phyloP scores from a whole-genome alignment of 2,329 filamentous ascomycete species.

The Clonostachys chloroleuca region DNA sequence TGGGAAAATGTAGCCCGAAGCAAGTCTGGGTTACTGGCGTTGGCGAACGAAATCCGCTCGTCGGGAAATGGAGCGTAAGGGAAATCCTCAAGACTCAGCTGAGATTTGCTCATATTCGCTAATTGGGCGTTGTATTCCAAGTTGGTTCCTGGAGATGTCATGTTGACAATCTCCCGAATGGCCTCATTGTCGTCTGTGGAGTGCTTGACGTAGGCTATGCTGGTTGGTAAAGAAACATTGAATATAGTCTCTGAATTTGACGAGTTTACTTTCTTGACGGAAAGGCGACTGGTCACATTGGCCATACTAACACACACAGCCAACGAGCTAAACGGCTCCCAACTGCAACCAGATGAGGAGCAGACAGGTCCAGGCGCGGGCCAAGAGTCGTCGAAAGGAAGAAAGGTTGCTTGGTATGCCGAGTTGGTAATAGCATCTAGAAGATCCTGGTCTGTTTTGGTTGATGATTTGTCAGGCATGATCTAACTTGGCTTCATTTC shows the following conservation, averaged over 20 bases:
- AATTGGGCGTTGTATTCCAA: background rate
- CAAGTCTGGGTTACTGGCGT: background rate
- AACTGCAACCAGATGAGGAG: slow-evolving; percentile 2
- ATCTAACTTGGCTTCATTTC: too few relatives aligned
- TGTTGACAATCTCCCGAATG: background rate
- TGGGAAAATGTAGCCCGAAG: slow-evolving; percentile 1
- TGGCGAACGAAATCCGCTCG: slow-evolving; percentile 1
- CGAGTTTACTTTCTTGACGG: background rate
- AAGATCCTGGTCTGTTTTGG: background rate
- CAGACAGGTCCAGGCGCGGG: slow-evolving; percentile 1
- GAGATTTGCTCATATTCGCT: background rate
- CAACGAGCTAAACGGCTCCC: slow-evolving; percentile 1
- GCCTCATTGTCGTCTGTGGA: background rate
- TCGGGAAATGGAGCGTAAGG: background rate
- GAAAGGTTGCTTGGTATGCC: slow-evolving; percentile 3
- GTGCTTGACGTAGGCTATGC: background rate
- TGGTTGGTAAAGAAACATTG: background rate
- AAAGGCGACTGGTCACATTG: slow-evolving; percentile 2
- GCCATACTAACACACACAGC: slow-evolving; percentile 1
- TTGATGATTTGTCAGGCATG: too few relatives aligned
- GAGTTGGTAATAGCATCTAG: background rate
- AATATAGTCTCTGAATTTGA: background rate
- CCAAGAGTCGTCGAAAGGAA: slow-evolving; percentile 1
- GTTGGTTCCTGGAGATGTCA: slow-evolving; percentile 1
- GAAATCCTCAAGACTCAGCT: background rate